Evolutionary conservation across 805 yeast species (phyloP).

Genomic region (Zygosaccharomyces kombuchaensis): DNA sequence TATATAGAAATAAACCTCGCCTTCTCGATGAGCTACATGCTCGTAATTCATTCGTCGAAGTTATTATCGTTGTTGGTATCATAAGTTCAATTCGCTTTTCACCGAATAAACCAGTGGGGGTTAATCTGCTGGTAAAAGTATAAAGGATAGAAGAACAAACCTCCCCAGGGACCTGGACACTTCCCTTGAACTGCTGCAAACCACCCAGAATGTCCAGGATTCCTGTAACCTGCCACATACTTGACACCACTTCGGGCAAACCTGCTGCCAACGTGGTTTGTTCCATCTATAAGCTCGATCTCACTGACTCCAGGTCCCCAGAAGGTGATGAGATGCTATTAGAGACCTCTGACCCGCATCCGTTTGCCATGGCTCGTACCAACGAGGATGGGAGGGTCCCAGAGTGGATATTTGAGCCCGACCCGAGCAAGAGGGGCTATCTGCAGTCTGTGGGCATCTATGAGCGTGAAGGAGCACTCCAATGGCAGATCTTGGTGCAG

Average conservation of each 20-base stretch:
- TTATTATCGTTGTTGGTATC: not conserved
- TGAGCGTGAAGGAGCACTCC: constrained; percentile 14
- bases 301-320: constrained; percentile 13
- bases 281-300: constrained; percentile 42
- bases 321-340: constrained; percentile 24
- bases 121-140: not conserved
- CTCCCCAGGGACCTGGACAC: not conserved
- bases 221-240: constrained; percentile 84
- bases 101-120: not conserved
- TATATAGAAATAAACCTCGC: constrained; percentile 33
- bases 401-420: constrained; percentile 55
- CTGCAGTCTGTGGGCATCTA: constrained; percentile 34
- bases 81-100: not conserved
- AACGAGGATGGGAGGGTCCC: constrained; percentile 77
- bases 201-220: not conserved
- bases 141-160: not conserved
- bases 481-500: constrained; percentile 47
- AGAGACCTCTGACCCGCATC: constrained; percentile 32
- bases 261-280: constrained; percentile 81
- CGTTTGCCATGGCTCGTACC: constrained; percentile 67
- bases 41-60: constrained; percentile 14
- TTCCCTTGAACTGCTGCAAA: not conserved
- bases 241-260: constrained; percentile 77
- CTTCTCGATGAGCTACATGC: constrained; percentile 19
- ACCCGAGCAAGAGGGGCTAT: constrained; percentile 11